Base-by-base conservation (phyloP, 352 stramenopile species). In the Phytophthora kernoviae region DNA sequence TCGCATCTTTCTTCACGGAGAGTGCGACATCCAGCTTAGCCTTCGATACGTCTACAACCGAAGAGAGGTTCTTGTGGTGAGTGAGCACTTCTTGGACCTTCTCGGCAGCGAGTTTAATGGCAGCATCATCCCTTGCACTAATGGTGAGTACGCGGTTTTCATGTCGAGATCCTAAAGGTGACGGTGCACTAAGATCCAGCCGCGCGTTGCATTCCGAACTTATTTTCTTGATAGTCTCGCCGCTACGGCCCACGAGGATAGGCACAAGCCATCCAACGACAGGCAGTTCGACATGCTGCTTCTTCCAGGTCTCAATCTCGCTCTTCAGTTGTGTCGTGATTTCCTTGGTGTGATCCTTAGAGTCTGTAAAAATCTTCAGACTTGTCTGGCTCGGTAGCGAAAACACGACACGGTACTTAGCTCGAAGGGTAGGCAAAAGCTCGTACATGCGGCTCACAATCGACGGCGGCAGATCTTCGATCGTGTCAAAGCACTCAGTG, bases 181-280 rank as follows among this genome's bases (percentile, higher is more conserved):
- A 54, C 24, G 62, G 48, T 10, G 58, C 37, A 44, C 65, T 86
- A 56, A 91, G 68, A 56, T 89, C 79, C 27, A 91, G 62, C 15
- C 73, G 75, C 27, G 79, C 76, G 42, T 87, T 82, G 62, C 72
- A 79, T 45, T 90, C 74, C 2, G 75, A 54, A 30, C 70, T 75
- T 5, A 93, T 72, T 58, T 87, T 87, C 67, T 89, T 87, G 57
- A 93, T 93, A 12, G 76, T 85, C 42, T 93, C 84, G 34, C 84
- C 84, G 57, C 72, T 91, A 50, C 89, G 89, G 33, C 84, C 84
- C 11, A 93, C 67, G 5, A 93, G 58, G 21, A 88, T 69, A 0
- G 84, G 84, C 20, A 90, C 77, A 22, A 93, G 59, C 79, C 83
- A 93, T 11, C 68, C 58, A 32, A 75, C 59, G 42, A 93, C 70